Evolutionary conservation across 2,329 filamentous ascomycete species (phyloP).

Genomic region (Calonectria leucothoes): DNA sequence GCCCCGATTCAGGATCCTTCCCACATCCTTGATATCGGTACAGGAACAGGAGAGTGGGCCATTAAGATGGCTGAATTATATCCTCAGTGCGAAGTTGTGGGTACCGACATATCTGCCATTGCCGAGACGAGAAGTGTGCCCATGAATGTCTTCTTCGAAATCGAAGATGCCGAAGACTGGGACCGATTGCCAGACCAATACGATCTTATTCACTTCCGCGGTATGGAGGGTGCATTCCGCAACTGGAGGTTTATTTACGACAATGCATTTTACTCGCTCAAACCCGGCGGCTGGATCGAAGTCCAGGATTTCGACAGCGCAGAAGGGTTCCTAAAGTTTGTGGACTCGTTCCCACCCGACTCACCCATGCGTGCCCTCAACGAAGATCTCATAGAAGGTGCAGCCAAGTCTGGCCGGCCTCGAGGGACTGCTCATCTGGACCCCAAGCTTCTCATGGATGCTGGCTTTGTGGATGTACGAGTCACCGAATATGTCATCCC

Average conservation of each 20-base stretch:
- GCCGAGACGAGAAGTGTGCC: slow-evolving; percentile 66
- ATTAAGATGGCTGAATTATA: slow-evolving; percentile 65
- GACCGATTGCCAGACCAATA: slow-evolving; percentile 63
- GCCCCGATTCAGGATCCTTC: slow-evolving; percentile 53
- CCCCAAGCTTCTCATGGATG: slow-evolving; percentile 56
- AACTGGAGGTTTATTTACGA: slow-evolving; percentile 68
- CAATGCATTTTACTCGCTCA: slow-evolving; percentile 63
- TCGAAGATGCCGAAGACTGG: slow-evolving; percentile 72
- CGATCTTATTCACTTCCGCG: slow-evolving; percentile 68
- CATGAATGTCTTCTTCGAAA: slow-evolving; percentile 69
- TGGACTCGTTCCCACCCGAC: slow-evolving; percentile 54
- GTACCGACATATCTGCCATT: slow-evolving; percentile 69
- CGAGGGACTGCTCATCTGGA: slow-evolving; percentile 59
- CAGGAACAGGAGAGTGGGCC: slow-evolving; percentile 66
- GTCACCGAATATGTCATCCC: slow-evolving; percentile 61
- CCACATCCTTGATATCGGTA: slow-evolving; percentile 67
- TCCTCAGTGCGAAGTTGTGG: slow-evolving; percentile 66
- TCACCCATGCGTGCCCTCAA: slow-evolving; percentile 58
- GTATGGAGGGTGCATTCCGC: slow-evolving; percentile 66
- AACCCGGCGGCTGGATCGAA: slow-evolving; percentile 69
- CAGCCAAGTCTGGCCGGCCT: slow-evolving; percentile 57
- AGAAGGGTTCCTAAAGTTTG: slow-evolving; percentile 48
- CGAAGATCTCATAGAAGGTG: slow-evolving; percentile 56
- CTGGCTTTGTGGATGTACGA: slow-evolving; percentile 64
- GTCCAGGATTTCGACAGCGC: slow-evolving; percentile 64